A percentile compares a stretch with the other conserved stretches of the same genome.
These are phyloP conservation scores for Rhizoclosmatium sp. DNA, from an alignment of 192 early-diverging fungal genomes.

Conservation along the genomic window DNA sequence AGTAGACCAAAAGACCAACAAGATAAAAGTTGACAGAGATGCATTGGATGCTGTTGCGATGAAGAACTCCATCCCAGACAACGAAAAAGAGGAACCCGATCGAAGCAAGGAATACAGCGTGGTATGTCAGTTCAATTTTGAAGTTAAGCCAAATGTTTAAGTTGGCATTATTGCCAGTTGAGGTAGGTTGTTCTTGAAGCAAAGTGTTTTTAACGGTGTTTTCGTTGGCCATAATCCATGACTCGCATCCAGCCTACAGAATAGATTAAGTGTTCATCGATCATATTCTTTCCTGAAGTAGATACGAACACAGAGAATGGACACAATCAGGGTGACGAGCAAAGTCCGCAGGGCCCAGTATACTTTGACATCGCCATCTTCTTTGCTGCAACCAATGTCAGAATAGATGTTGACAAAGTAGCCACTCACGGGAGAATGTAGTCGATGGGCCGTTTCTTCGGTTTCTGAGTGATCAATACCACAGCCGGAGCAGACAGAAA, in stretches of 20 bases:
- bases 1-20: conserved; percentile 27
- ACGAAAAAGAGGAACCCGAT: conserved; percentile 21
- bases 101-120: conserved; percentile 26
- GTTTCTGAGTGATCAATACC: too few relatives aligned
- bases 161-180: not conserved
- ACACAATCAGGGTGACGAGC: not conserved
- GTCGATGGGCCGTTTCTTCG: too few relatives aligned
- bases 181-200: not conserved
- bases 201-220: not conserved
- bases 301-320: not conserved
- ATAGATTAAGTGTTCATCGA: too few relatives aligned
- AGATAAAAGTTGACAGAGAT: conserved; percentile 24
- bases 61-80: conserved; percentile 19
- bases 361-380: conserved; percentile 5
- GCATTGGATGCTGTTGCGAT: conserved; percentile 15
- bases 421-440: not conserved
- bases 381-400: not conserved
- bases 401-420: not conserved
- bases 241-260: not conserved
- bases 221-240: conserved; percentile 25
- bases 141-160: conserved; percentile 17
- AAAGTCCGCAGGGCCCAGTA: not conserved
- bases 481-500: too few relatives aligned
- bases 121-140: conserved; percentile 26
- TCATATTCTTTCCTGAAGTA: not conserved